Percentiles rank a stretch among this genome's conserved stretches.
Conservation (phyloP, 768 basidiomycete species). For the Calocybe cyanea region DNA sequence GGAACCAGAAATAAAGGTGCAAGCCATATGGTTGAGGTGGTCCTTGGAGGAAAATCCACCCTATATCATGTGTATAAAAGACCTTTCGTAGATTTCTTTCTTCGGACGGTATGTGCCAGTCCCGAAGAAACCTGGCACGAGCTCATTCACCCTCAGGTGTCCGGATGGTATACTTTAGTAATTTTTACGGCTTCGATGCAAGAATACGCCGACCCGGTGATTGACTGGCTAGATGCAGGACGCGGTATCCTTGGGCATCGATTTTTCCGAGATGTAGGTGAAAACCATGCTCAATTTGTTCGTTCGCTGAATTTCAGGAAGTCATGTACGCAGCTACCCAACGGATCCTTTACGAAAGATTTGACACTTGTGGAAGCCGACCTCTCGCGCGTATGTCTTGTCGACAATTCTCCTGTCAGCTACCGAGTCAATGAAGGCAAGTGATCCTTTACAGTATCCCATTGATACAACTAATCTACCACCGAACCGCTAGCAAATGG, state of each 20-base stretch:
- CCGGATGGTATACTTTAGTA: conserved; percentile 97
- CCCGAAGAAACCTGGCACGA: background rate
- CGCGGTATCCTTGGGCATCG: conserved; percentile 86
- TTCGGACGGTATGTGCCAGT: conserved; percentile 64
- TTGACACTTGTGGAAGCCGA: conserved; percentile 84
- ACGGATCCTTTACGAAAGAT: conserved; percentile 95
- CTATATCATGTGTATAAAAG: conserved; percentile 98
- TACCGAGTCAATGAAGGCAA: conserved; percentile 93
- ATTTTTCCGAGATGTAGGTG: conserved; percentile 85
- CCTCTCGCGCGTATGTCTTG: conserved; percentile 87
- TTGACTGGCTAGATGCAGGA: conserved; percentile 97
- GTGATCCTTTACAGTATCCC: conserved; percentile 15
- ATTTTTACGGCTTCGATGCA: conserved; percentile 99
- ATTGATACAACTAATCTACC: background rate
- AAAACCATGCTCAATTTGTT: background rate
- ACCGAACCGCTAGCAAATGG: conserved; percentile 71
- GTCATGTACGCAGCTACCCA: conserved; percentile 91
- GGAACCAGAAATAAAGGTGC: conserved; percentile 60
- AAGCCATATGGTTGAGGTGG: conserved; percentile 90
- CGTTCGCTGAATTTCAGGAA: conserved; percentile 25
- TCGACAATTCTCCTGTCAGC: conserved; percentile 94
- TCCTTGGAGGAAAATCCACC: conserved; percentile 82
- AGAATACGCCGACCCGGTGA: conserved; percentile 99
- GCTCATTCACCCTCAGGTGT: conserved; percentile 56
- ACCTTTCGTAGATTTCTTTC: conserved; percentile 94